Conservation (phyloP, 345 rosid species). For the Citrus sinensis region DVS_A1.0 CM039168.1:28751001-28751500, state of each 20-base stretch:
- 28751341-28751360: not conserved
- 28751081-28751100: too few relatives aligned
- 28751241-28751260: not conserved
- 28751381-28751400: constrained; percentile 13
- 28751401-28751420: not conserved
- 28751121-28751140: too few relatives aligned
- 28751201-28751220: not conserved
- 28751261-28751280: not conserved
- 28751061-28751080: too few relatives aligned
- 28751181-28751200: not conserved
- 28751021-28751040: too few relatives aligned
- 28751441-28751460: not conserved
- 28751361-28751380: constrained; percentile 6
- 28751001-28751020: too few relatives aligned
- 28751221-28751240: not conserved
- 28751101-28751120: too few relatives aligned
- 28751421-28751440: not conserved
- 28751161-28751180: not conserved
- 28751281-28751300: not conserved
- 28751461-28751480: not conserved
- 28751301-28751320: not conserved
- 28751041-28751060: too few relatives aligned
- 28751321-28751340: not conserved
- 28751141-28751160: not conserved
- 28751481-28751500: not conserved